Percentiles rank a stretch among this genome's conserved stretches.
phyloP scores from a whole-genome alignment of 768 basidiomycete species.

The Mycena indigotica region DNA sequence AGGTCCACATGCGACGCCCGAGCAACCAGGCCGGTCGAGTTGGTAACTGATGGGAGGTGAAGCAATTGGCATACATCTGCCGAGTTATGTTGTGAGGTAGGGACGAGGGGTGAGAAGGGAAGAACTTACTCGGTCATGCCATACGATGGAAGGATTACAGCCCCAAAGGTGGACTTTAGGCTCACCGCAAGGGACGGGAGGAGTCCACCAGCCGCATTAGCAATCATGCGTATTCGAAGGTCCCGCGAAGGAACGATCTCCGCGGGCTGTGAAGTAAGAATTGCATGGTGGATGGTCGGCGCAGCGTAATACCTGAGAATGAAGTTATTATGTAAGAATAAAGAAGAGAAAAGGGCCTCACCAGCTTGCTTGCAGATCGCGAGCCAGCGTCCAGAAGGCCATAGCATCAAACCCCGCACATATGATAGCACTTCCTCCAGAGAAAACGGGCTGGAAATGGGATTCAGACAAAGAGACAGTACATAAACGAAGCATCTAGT shows the following conservation, averaged over 20 bases:
- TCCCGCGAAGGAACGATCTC: constrained; percentile 33
- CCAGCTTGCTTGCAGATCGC: constrained; percentile 49
- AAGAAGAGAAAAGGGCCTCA: constrained; percentile 24
- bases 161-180: constrained; percentile 51
- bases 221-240: constrained; percentile 47
- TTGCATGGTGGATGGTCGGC: constrained; percentile 54
- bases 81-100: constrained; percentile 2
- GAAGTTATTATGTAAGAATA: too few relatives aligned
- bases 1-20: constrained; percentile 51
- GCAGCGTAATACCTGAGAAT: constrained; percentile 50
- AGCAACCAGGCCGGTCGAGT: constrained; percentile 49
- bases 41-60: constrained; percentile 45
- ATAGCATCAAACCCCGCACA: constrained; percentile 56
- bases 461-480: not conserved
- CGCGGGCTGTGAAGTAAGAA: constrained; percentile 41
- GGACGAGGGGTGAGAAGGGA: not conserved
- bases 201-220: constrained; percentile 56
- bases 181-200: constrained; percentile 53
- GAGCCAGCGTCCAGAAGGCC: constrained; percentile 49
- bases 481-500: not conserved
- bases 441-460: constrained; percentile 43
- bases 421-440: constrained; percentile 58
- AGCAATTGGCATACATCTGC: constrained; percentile 54
- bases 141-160: constrained; percentile 60
- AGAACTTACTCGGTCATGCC: constrained; percentile 54